Conservation (phyloP, 2,329 filamentous ascomycete species). For the Nemania sp. region DNA sequence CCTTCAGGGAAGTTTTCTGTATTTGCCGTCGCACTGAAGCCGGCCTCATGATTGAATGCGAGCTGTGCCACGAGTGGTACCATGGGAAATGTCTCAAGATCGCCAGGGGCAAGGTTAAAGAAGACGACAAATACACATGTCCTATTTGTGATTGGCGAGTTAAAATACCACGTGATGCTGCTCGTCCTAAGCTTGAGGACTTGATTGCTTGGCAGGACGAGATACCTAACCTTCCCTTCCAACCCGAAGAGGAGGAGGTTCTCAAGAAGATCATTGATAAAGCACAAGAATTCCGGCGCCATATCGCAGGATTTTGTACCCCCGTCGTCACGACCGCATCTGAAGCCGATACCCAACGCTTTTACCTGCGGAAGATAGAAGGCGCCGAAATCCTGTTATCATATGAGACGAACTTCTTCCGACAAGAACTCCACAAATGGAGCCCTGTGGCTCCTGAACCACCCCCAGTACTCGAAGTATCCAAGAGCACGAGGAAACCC, state of each 20-base stretch:
- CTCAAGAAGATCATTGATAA: slow-evolving; percentile 88
- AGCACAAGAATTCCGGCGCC: slow-evolving; percentile 85
- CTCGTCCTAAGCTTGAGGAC: slow-evolving; percentile 94
- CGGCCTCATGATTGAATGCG: slow-evolving; percentile 99
- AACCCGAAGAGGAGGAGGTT: slow-evolving; percentile 92
- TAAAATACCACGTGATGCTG: slow-evolving; percentile 95
- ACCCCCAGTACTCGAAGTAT: slow-evolving; percentile 87
- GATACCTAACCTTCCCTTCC: slow-evolving; percentile 84
- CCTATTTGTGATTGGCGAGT: slow-evolving; percentile 98
- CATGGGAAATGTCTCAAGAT: slow-evolving; percentile 99
- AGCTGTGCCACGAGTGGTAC: slow-evolving; percentile 99
- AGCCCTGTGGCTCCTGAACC: slow-evolving; percentile 87
- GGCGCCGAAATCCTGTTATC: slow-evolving; percentile 93
- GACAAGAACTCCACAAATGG: slow-evolving; percentile 95
- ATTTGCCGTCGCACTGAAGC: slow-evolving; percentile 94
- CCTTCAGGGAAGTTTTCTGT: slow-evolving; percentile 86
- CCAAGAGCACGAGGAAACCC: slow-evolving; percentile 92
- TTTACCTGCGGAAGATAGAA: slow-evolving; percentile 97
- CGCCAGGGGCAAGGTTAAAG: slow-evolving; percentile 95
- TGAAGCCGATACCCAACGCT: slow-evolving; percentile 89
- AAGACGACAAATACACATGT: slow-evolving; percentile 98
- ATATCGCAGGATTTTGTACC: slow-evolving; percentile 84
- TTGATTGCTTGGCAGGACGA: slow-evolving; percentile 86
- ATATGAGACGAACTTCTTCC: slow-evolving; percentile 97
- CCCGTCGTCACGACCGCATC: slow-evolving; percentile 83